These are phyloP conservation scores for Spizellomyces sp. DNA, from an alignment of 192 early-diverging fungal species.

Conservation along the genomic window DNA sequence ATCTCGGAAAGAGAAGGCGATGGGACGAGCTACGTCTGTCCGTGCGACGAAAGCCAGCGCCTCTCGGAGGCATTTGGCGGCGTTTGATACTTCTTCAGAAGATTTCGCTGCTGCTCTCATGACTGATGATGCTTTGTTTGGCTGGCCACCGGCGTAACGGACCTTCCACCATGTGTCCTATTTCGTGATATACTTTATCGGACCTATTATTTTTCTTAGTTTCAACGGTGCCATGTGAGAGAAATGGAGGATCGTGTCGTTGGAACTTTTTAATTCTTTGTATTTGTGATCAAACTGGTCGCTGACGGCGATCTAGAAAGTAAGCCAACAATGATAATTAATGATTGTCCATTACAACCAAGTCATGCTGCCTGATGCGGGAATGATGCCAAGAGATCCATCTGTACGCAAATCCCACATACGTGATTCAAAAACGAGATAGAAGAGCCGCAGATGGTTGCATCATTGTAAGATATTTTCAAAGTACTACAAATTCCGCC, in stretches of 20 bases:
- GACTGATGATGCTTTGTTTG: slow-evolving; percentile 2
- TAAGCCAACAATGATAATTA: too few species aligned
- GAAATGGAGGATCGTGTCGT: background rate
- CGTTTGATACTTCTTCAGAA: background rate
- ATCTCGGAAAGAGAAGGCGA: background rate
- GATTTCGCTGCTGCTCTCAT: background rate
- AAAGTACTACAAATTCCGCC: background rate
- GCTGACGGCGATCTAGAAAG: too few species aligned
- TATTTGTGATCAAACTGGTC: background rate
- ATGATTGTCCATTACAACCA: too few species aligned
- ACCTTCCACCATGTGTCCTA: background rate
- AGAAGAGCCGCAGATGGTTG: too few species aligned
- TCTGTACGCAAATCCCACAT: too few species aligned
- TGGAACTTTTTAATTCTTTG: background rate
- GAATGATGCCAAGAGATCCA: too few species aligned
- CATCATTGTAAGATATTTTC: background rate
- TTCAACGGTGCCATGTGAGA: background rate
- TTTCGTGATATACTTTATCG: background rate
- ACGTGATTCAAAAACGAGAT: too few species aligned
- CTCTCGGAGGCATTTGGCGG: background rate
- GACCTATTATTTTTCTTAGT: background rate
- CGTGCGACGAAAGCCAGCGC: background rate
- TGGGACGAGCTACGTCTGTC: slow-evolving; percentile 5
- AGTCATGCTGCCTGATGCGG: too few species aligned
- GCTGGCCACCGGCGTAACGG: background rate